Evolutionary conservation across 108 stramenopile species (phyloP).

Genomic region (Nitzschia sp.): DNA sequence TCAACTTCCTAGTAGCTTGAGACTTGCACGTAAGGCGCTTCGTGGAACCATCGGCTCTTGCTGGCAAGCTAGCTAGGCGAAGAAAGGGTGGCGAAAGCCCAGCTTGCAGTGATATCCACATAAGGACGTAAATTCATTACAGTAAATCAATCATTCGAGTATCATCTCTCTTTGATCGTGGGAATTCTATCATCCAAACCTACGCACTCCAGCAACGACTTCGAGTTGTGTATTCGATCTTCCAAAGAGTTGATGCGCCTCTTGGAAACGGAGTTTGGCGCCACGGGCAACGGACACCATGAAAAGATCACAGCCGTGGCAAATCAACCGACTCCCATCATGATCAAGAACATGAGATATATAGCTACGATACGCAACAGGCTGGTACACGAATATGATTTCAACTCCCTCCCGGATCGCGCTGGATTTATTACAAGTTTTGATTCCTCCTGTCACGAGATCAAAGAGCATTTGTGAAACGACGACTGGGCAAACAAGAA

Average conservation of each 20-base stretch:
- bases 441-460: slow-evolving; percentile 35
- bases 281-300: slow-evolving; percentile 42
- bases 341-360: slow-evolving; percentile 46
- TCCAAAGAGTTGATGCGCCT: slow-evolving; percentile 51
- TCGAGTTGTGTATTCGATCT: slow-evolving; percentile 48
- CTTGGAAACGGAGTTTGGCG: slow-evolving; percentile 44
- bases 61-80: too few relatives aligned
- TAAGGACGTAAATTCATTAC: too few relatives aligned
- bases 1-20: too few relatives aligned
- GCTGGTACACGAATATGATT: slow-evolving; percentile 52
- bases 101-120: too few relatives aligned
- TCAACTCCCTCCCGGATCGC: slow-evolving; percentile 49
- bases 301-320: slow-evolving; percentile 51
- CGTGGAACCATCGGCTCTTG: too few relatives aligned
- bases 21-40: too few relatives aligned
- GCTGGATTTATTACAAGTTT: slow-evolving; percentile 38
- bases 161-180: neutral
- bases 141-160: neutral
- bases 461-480: slow-evolving; percentile 23
- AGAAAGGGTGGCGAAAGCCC: too few relatives aligned
- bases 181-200: neutral
- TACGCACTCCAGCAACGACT: slow-evolving; percentile 38
- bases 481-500: neutral
- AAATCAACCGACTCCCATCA: slow-evolving; percentile 25
- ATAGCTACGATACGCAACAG: slow-evolving; percentile 55